Evolutionary conservation across 208 protist species (phyloP), one percentile per base, ranked within the genome.

Genomic region (Trichomonas gallinae): DNA sequence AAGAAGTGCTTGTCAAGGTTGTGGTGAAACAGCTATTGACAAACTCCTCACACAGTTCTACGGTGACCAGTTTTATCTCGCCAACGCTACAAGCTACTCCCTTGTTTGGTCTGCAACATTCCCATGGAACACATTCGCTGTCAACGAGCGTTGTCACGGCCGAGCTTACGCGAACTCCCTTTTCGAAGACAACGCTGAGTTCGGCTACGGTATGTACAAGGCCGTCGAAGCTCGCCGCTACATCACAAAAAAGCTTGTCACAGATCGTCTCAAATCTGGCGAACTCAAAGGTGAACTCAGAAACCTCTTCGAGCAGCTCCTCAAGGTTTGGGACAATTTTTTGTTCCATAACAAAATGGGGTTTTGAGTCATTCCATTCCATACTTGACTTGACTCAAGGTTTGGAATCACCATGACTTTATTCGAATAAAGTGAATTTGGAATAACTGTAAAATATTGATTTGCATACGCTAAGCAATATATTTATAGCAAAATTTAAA

Each of bases 11-110:
- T 98, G 98, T 96, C 97, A 96, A 49, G 98, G 98, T 82, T 98
- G 98, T 96, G 98, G 98, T 96, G 98, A 98, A 96, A 98, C 98
- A 49, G 96, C 97, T n/a, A 97, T 98, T 93, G 96, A 98, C 48
- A 98, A 98, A 63, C 96, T 98, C 17, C n/a, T 98, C 34, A 98
- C 98, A 17, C 98, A 98, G 96, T 96, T 98, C 8, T 98, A 98
- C 72, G 98, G 98, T 49, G 97, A 98, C 23, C 96, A 97, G 26
- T 31, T 98, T 51, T 96, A 98, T 72, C 97, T 98, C 96, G 98
- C 98, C 45, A 98, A 98, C 96, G 97, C 98, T 51, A 98, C 97
- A 89, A 98, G 98, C 48, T 98, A 98, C 97, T 97, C 97, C 23
- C 97, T 97, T 21, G 97, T 98, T 58, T 98, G 97, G 97, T 96